A percentile compares a stretch with the other conserved stretches of the same genome.
Conservation (phyloP, 257 asterid genomes). For the Orobanche coerulescens region DNA sequence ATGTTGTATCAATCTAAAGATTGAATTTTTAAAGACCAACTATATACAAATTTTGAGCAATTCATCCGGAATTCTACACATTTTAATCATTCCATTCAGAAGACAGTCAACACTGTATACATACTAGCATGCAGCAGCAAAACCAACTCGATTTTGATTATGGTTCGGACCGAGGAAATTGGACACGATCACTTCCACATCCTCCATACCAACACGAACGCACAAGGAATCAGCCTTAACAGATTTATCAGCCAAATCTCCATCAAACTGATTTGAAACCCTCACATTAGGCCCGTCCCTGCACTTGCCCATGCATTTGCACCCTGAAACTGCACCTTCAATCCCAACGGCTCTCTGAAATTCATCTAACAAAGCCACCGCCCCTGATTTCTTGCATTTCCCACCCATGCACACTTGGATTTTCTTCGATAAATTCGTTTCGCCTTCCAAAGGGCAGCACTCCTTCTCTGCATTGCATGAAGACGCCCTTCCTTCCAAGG, state of each 20-base stretch:
- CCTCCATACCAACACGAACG: conserved; percentile 61
- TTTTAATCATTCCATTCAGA: neutral
- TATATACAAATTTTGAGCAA: too few species aligned
- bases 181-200: conserved; percentile 53
- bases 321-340: conserved; percentile 59
- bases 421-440: conserved; percentile 25
- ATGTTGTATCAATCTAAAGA: too few species aligned
- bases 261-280: conserved; percentile 26
- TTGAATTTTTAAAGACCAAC: too few species aligned
- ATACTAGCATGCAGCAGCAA: conserved; percentile 29
- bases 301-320: conserved; percentile 96
- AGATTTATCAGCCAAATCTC: neutral
- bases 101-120: neutral
- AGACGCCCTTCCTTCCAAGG: neutral
- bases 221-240: conserved; percentile 33
- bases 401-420: conserved; percentile 92
- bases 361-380: conserved; percentile 43
- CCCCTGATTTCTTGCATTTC: conserved; percentile 80
- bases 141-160: conserved; percentile 23
- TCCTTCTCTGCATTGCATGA: conserved; percentile 7
- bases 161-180: conserved; percentile 32
- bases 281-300: conserved; percentile 71
- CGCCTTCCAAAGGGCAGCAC: neutral
- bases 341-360: conserved; percentile 45
- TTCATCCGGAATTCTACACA: too few species aligned